Base-by-base conservation (phyloP, 306 rosid species). In the Parietaria judaica region DNA sequence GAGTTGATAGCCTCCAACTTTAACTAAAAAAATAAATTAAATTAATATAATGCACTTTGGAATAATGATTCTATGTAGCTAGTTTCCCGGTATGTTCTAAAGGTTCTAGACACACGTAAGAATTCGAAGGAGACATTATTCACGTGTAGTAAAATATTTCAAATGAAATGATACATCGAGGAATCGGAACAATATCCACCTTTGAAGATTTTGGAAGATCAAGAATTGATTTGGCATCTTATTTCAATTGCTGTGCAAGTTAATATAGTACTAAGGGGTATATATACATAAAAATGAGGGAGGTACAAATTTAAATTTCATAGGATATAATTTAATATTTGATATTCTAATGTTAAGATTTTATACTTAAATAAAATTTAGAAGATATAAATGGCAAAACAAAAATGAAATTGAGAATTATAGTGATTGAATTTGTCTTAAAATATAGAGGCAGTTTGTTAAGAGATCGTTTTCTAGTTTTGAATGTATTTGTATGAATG, bases 141-240 rank as follows among this genome's bases (percentile, higher is more conserved):
- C 73, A 61, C 63, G 60, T 64, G 68, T 65, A 59, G 68, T 59
- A 58, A 68, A 64, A 76, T 67, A 23, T 76, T 58, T 66, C 70
- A 72, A 76, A 76, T 14, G 38, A 75, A 41, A 46, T 46, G 44
- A 6, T n/a, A 41, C 9, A 41, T 41, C 9, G 13, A 34, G 47
- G 69, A 73, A 83, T 74, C 46, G 65, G 31, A 23, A 23, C 31
- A 66, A 79, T 77, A 65, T 63, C 15, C 62, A 60, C 31, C 66
- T 74, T 76, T 56, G 10, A 57, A 73, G 81, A 73, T 75, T 75
- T 64, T 70, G 67, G 31, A 52, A 71, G 54, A 77, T 68, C 58
- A 70, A 14, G 16, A 61, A 16, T 6, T 68, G 59, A 47, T 50
- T 60, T 51, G 65, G 51, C 54, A 50, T 16, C 4, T 63, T 39